phyloP scores from a whole-genome alignment of 2,329 filamentous ascomycete species.

The Apiospora sp. region DNA sequence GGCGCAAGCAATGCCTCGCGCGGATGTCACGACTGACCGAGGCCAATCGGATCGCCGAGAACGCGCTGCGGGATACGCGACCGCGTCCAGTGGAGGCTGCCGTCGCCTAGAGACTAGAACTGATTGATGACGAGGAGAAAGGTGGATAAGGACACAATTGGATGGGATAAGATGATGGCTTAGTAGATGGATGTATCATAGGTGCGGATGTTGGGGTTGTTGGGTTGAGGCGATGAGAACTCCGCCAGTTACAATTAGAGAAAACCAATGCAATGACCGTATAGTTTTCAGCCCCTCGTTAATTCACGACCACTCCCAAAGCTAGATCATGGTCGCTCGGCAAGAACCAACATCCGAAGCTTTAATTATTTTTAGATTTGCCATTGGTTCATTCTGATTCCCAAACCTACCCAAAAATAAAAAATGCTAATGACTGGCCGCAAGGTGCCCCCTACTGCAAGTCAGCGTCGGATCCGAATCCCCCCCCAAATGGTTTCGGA shows the following conservation, averaged over 20 bases:
- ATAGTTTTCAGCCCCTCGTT: not conserved
- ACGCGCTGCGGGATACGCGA: constrained; percentile 16
- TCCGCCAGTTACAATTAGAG: not conserved
- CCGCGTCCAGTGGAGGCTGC: constrained; percentile 5
- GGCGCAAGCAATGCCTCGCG: constrained; percentile 24
- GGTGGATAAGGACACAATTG: not conserved
- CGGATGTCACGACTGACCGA: constrained; percentile 24
- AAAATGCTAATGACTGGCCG: not conserved
- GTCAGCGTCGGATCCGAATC: not conserved
- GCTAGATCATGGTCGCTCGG: not conserved
- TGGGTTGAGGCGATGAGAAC: not conserved
- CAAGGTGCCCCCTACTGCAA: not conserved
- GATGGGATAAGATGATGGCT: not conserved
- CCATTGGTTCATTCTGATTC: not conserved
- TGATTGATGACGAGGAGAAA: too few species aligned
- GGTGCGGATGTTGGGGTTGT: not conserved
- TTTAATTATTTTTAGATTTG: not conserved
- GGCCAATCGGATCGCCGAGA: constrained; percentile 18
- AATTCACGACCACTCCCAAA: not conserved
- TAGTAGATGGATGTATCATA: not conserved
- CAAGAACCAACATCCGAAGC: not conserved
- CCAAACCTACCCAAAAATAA: not conserved
- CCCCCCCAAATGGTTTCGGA: not conserved
- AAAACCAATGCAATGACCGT: not conserved
- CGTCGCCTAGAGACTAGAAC: not conserved